These are phyloP conservation scores for Flammula alnicola DNA, from an alignment of 1,284 basidiomycete species.

Conservation along the genomic window DNA sequence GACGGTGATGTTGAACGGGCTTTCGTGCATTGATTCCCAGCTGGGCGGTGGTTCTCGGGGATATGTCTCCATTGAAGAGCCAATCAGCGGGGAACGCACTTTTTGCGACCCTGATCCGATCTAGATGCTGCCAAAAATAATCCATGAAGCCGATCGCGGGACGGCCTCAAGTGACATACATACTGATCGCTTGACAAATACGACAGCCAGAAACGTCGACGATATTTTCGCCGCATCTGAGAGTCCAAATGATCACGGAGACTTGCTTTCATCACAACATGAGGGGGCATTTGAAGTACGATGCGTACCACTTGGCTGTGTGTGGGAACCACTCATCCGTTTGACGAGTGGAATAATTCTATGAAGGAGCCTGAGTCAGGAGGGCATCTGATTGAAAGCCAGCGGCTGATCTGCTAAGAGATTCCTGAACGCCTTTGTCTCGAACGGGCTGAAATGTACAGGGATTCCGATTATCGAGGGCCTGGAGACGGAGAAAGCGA, in stretches of 20 bases:
- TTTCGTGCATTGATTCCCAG: slow-evolving; percentile 17
- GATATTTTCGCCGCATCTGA: neutral
- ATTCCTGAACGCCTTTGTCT: slow-evolving; percentile 4
- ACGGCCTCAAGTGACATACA: slow-evolving; percentile 19
- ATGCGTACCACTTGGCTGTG: neutral
- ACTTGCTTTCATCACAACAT: slow-evolving; percentile 4
- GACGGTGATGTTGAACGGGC: slow-evolving; percentile 16
- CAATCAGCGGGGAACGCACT: slow-evolving; percentile 24
- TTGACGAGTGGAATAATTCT: too few relatives aligned
- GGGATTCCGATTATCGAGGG: neutral
- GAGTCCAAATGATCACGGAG: slow-evolving; percentile 9
- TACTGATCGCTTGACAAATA: slow-evolving; percentile 13
- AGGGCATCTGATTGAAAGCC: slow-evolving; percentile 6
- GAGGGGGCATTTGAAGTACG: slow-evolving; percentile 1
- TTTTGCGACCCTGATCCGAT: slow-evolving; percentile 11
- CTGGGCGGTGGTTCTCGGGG: slow-evolving; percentile 17
- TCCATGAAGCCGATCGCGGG: slow-evolving; percentile 19
- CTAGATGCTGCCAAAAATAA: slow-evolving; percentile 24
- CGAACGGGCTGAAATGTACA: neutral
- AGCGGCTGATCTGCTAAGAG: slow-evolving; percentile 9
- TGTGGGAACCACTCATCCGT: slow-evolving; percentile 10
- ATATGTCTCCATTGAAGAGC: slow-evolving; percentile 18
- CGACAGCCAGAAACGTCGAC: too few relatives aligned
- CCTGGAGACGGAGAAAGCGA: neutral
- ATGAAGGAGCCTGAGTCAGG: too few relatives aligned